A percentile compares a stretch with the other conserved stretches of the same genome.
phyloP scores from a whole-genome alignment of 768 basidiomycete species.

The Russula griseocarnosa region DNA sequence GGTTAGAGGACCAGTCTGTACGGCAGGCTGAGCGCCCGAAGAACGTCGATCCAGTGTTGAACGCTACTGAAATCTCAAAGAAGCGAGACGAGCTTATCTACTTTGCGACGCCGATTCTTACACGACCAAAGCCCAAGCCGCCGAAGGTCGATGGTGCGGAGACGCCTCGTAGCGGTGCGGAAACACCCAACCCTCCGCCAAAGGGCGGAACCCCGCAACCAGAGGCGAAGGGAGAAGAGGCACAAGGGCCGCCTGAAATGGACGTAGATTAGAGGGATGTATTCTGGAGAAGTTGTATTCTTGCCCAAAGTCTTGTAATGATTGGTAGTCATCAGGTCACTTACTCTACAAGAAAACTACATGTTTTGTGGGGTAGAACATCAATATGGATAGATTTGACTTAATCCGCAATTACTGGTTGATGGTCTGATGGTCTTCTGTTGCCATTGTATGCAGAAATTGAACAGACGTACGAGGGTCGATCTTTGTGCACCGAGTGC shows the following conservation, averaged over 20 bases:
- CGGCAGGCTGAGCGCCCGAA: conserved; percentile 86
- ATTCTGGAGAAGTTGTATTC: conserved; percentile 4
- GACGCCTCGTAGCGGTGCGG: conserved; percentile 64
- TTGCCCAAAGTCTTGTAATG: conserved; percentile 11
- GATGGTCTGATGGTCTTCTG: too few relatives aligned
- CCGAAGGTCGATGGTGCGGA: conserved; percentile 62
- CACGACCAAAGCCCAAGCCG: conserved; percentile 88
- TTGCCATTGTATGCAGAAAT: too few relatives aligned
- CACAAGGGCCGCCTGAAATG: conserved; percentile 62
- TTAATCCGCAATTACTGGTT: too few relatives aligned
- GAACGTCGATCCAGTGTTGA: conserved; percentile 83
- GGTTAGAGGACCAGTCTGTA: conserved; percentile 90
- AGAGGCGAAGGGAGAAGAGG: conserved; percentile 39
- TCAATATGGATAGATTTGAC: conserved; percentile 10
- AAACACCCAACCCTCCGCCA: conserved; percentile 48
- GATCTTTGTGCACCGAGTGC: too few relatives aligned
- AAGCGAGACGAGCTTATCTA: conserved; percentile 90
- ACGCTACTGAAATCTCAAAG: conserved; percentile 77
- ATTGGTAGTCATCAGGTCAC: not conserved
- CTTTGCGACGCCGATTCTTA: conserved; percentile 85
- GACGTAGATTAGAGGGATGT: conserved; percentile 58
- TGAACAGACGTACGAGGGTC: too few relatives aligned
- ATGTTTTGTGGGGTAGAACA: conserved; percentile 8
- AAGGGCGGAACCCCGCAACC: conserved; percentile 35
- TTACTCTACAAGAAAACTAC: not conserved